These are phyloP conservation scores for Mycena rosella DNA, from an alignment of 768 basidiomycete genomes.

Conservation along the genomic window DNA sequence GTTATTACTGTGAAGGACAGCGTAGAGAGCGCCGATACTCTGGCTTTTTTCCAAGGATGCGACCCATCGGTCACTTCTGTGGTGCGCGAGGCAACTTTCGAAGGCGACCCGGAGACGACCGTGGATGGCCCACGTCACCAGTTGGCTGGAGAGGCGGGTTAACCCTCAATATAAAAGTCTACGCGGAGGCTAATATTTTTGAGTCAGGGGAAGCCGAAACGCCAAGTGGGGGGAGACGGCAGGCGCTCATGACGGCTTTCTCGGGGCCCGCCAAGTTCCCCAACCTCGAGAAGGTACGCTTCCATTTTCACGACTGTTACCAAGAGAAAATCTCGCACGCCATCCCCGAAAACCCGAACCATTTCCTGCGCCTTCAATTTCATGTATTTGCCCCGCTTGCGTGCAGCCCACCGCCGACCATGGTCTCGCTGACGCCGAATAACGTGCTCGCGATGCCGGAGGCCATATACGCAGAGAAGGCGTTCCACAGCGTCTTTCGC, in stretches of 20 bases:
- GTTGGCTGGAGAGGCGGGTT: too few relatives aligned
- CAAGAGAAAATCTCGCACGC: neutral
- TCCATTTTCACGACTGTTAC: neutral
- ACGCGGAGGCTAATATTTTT: too few relatives aligned
- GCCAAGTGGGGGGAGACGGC: neutral
- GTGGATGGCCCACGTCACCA: too few relatives aligned
- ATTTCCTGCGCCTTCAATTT: neutral
- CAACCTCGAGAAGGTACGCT: neutral
- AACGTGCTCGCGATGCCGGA: slow-evolving; percentile 13
- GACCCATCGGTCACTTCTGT: slow-evolving; percentile 7
- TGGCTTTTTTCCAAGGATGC: slow-evolving; percentile 14
- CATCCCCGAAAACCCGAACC: neutral
- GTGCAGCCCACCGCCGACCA: neutral
- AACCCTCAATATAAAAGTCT: too few relatives aligned
- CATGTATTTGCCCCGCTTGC: neutral
- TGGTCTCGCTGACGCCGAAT: slow-evolving; percentile 14
- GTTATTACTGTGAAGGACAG: neutral
- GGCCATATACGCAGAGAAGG: slow-evolving; percentile 3
- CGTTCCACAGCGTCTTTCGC: slow-evolving; percentile 10
- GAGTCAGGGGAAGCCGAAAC: neutral
- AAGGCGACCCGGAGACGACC: too few relatives aligned
- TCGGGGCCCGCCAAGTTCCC: neutral
- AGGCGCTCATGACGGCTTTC: neutral
- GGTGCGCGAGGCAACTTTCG: slow-evolving; percentile 15
- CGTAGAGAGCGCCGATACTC: slow-evolving; percentile 5